Evolutionary conservation across 805 yeast genomes (phyloP).

Genomic region (Kodamaea lidongshanica): DNA sequence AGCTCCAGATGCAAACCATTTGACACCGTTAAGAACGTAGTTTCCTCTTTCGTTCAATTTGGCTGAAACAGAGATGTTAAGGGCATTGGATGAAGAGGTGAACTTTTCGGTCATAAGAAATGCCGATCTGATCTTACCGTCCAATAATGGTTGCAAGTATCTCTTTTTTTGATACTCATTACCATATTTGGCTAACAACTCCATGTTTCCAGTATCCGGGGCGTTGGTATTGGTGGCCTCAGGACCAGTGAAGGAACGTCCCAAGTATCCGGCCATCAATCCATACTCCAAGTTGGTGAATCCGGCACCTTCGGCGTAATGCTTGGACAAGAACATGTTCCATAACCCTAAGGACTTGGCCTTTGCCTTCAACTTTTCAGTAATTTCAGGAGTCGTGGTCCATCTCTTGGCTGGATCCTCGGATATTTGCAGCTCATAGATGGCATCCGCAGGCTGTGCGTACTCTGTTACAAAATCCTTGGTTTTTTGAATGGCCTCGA

Average conservation of each 20-base stretch:
- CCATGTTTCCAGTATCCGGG: constrained; percentile 65
- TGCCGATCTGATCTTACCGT: constrained; percentile 53
- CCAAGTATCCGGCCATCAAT: constrained; percentile 57
- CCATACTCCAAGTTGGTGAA: constrained; percentile 60
- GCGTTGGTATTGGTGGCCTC: constrained; percentile 57
- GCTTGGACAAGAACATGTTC: constrained; percentile 52
- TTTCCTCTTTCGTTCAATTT: constrained; percentile 32
- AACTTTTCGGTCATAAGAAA: constrained; percentile 62
- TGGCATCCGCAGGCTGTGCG: constrained; percentile 50
- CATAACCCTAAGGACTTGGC: constrained; percentile 51
- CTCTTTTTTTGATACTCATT: constrained; percentile 30
- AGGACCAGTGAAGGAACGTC: constrained; percentile 48
- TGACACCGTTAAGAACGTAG: constrained; percentile 51
- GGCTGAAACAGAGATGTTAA: constrained; percentile 48
- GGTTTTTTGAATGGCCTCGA: constrained; percentile 33
- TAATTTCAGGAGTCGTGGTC: constrained; percentile 40
- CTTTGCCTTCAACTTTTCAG: constrained; percentile 46
- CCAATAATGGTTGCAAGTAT: constrained; percentile 49
- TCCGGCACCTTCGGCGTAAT: constrained; percentile 49
- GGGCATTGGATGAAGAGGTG: constrained; percentile 55
- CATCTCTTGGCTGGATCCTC: constrained; percentile 40
- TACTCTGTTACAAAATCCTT: constrained; percentile 51
- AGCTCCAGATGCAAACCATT: constrained; percentile 70
- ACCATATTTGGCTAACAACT: constrained; percentile 40
- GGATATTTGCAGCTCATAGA: constrained; percentile 36